These are phyloP conservation scores for Senecio squalidus DNA, from an alignment of 140 eudicot species.

Conservation along the genomic window DNA sequence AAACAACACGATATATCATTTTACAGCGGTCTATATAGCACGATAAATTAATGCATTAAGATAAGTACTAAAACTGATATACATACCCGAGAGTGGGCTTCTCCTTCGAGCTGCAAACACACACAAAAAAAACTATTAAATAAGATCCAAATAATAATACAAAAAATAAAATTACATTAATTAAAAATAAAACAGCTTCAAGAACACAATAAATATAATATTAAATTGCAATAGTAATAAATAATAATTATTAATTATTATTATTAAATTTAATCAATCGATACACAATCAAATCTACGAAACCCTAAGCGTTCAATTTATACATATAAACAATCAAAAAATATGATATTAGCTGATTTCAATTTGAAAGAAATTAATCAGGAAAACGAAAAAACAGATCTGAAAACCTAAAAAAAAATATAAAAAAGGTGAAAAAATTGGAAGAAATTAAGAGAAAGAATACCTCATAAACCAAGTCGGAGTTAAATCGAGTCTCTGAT, in stretches of 20 bases:
- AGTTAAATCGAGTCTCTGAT: constrained; percentile 40
- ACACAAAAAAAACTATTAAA: constrained; percentile 5
- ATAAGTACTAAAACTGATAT: background rate
- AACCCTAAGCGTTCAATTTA: constrained; percentile 16
- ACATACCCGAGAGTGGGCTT: constrained; percentile 99
- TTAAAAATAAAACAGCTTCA: background rate
- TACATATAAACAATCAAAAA: background rate
- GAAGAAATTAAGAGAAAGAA: background rate
- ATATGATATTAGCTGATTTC: background rate
- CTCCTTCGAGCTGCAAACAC: constrained; percentile 98
- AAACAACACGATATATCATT: constrained; percentile 1
- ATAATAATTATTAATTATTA: no score
- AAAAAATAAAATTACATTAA: background rate
- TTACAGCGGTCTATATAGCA: constrained; percentile 6
- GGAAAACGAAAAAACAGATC: constrained; percentile 15
- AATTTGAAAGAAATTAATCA: background rate
- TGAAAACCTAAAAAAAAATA: constrained; percentile 12
- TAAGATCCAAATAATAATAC: constrained; percentile 2
- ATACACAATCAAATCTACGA: constrained; percentile 14
- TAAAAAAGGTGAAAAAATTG: background rate
- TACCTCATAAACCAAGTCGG: constrained; percentile 86
- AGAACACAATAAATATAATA: no score
- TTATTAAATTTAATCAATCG: no score
- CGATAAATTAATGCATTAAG: background rate
- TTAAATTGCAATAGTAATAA: no score